These are phyloP conservation scores for Scutellaria barbata DNA, from an alignment of 257 asterid genomes.

Conservation along the genomic window DNA sequence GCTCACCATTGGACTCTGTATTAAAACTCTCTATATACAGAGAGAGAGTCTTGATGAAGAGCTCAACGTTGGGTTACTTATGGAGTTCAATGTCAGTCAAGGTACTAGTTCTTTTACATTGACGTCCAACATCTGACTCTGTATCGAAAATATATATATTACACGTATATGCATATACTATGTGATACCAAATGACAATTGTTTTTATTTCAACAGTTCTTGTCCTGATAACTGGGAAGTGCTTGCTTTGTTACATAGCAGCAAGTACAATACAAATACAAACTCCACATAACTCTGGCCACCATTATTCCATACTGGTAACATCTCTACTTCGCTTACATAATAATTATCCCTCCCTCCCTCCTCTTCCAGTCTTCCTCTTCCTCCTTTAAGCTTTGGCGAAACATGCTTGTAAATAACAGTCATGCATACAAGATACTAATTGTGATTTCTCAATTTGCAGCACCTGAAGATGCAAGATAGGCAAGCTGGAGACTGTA, in stretches of 20 bases:
- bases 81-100: no score
- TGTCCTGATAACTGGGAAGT: conserved; percentile 11
- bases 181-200: not conserved
- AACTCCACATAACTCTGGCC: conserved; percentile 29
- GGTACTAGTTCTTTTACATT: no score
- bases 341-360: conserved; percentile 6
- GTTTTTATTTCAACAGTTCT: not conserved
- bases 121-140: no score
- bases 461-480: conserved; percentile 62
- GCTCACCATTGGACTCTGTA: no score
- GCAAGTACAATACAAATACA: conserved; percentile 20
- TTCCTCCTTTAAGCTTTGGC: not conserved
- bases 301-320: conserved; percentile 15
- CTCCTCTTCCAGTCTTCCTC: not conserved
- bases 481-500: conserved; percentile 77
- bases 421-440: not conserved
- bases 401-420: not conserved
- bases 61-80: no score
- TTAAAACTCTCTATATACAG: no score
- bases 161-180: not conserved
- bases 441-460: conserved; percentile 36
- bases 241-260: conserved; percentile 18
- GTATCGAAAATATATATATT: no score
- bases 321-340: conserved; percentile 19
- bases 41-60: no score